Evolutionary conservation across 768 basidiomycete species (phyloP).

Genomic region (Calocybe cyanea): DNA sequence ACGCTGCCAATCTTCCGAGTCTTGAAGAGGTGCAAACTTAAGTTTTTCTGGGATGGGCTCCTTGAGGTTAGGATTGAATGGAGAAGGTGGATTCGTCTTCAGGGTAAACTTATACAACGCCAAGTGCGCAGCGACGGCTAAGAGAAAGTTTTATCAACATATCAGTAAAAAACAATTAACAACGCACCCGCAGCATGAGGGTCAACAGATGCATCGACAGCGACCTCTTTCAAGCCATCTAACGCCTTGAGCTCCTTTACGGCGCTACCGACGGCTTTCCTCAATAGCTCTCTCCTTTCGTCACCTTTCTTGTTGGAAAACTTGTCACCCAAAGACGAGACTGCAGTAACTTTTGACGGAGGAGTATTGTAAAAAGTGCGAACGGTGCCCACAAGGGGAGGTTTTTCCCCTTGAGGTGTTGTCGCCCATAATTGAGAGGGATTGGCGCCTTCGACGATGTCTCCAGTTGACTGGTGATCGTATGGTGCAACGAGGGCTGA

Average conservation of each 20-base stretch:
- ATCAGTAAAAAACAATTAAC: neutral
- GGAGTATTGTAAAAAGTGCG: constrained; percentile 62
- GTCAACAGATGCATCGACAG: constrained; percentile 61
- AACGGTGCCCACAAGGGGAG: constrained; percentile 58
- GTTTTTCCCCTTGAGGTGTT: constrained; percentile 46
- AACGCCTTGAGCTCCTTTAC: constrained; percentile 64
- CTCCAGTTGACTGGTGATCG: constrained; percentile 39
- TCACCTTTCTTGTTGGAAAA: constrained; percentile 43
- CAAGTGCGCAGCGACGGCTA: constrained; percentile 77
- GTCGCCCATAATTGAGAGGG: constrained; percentile 48
- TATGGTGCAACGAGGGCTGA: constrained; percentile 56
- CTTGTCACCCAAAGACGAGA: constrained; percentile 57
- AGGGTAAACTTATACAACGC: constrained; percentile 74
- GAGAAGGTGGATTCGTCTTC: constrained; percentile 68
- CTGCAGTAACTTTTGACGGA: constrained; percentile 40
- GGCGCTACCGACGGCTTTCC: constrained; percentile 68
- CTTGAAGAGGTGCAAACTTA: constrained; percentile 39
- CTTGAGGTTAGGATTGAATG: constrained; percentile 58
- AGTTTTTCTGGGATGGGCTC: constrained; percentile 49
- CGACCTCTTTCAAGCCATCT: constrained; percentile 59
- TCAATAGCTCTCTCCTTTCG: constrained; percentile 59
- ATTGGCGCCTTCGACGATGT: constrained; percentile 35
- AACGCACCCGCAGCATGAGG: constrained; percentile 73
- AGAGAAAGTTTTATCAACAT: neutral
- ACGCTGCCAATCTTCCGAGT: constrained; percentile 63